Base-by-base conservation (phyloP, 2,329 filamentous ascomycete genomes). In the Penicillium expansum region DNA sequence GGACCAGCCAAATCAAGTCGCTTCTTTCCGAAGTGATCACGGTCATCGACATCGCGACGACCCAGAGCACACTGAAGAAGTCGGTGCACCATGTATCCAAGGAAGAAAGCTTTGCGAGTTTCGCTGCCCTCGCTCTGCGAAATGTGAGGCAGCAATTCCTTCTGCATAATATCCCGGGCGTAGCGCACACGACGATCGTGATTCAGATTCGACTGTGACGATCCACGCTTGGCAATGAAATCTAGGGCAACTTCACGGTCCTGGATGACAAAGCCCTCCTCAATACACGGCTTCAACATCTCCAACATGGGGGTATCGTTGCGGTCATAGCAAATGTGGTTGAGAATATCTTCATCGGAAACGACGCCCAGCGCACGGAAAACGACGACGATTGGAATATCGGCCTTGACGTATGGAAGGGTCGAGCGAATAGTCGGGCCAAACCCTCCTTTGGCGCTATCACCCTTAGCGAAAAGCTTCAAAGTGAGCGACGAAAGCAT, bases 21-120 rank as follows among this genome's bases (percentile, higher is more conserved):
- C 83, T 99, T 99, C 83, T 97, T 97, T 69, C 94, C 94, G 70
- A 99, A 97, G 75, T 99, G 95, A 80, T 99, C 94, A 80, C 94
- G 90, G 71, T 99, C 94, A 70, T 99, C 94, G 27, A 92, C 91
- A 72, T 97, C 94, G 61, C 92, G 89, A 60, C 94, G 88, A 50
- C 94, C 95, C 47, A 99, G 83, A 53, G 92, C 91, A 72, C 92
- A 96, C 75, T 97, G 93, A 24, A 97, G 82, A 67, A 99, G 83
- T 72, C 94, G 90, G 76, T 99, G 93, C 45, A 97, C 91, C 93
- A 99, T 99, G 77, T 99, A 99, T 22, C 95, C 94, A 48, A 99
- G 80, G 82, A 97, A 99, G 77, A 96, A 99, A 2, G 95, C 94
- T 74, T 99, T 99, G 57, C 91, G 83, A 1, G 93, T 97, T 74